Conservation (phyloP, 1,139 yeast genomes). For the Saccharomyces pastorianus region DNA sequence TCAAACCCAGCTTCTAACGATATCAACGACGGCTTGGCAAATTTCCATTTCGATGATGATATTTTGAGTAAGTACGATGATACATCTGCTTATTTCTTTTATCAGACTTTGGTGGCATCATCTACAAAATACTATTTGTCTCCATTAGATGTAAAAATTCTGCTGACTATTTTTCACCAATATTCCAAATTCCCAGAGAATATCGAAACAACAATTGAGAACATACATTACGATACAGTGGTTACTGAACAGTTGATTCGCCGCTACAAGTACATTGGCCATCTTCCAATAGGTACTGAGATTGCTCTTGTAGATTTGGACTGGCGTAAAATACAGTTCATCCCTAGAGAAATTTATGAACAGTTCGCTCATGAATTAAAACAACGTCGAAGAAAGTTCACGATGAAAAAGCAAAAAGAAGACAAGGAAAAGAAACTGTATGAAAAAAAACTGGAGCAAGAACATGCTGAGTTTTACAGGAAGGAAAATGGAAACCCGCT, state of each 20-base stretch:
- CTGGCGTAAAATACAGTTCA: constrained; percentile 47
- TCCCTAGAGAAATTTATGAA: constrained; percentile 47
- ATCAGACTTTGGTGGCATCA: constrained; percentile 68
- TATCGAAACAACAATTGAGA: constrained; percentile 57
- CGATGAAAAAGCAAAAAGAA: constrained; percentile 53
- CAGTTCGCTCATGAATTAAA: constrained; percentile 52
- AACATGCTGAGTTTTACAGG: constrained; percentile 48
- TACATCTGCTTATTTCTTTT: constrained; percentile 45
- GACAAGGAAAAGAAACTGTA: constrained; percentile 57
- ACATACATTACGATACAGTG: constrained; percentile 54
- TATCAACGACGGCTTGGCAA: constrained; percentile 2
- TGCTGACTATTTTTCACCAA: constrained; percentile 53
- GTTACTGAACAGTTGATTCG: constrained; percentile 46
- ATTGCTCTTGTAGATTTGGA: constrained; percentile 79
- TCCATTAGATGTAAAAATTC: constrained; percentile 68
- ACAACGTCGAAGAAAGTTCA: constrained; percentile 49
- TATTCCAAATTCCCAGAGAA: constrained; percentile 63
- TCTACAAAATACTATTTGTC: constrained; percentile 57
- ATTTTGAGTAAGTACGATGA: constrained; percentile 28
- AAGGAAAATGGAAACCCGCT: constrained; percentile 42
- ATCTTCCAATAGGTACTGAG: constrained; percentile 78
- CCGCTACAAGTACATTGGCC: constrained; percentile 66
- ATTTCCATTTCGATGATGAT: constrained; percentile 16
- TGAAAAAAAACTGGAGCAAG: constrained; percentile 52
- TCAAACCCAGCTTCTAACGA: not conserved